phyloP scores from a whole-genome alignment of 768 basidiomycete genomes.

The Paxillus rubicundulus region DNA sequence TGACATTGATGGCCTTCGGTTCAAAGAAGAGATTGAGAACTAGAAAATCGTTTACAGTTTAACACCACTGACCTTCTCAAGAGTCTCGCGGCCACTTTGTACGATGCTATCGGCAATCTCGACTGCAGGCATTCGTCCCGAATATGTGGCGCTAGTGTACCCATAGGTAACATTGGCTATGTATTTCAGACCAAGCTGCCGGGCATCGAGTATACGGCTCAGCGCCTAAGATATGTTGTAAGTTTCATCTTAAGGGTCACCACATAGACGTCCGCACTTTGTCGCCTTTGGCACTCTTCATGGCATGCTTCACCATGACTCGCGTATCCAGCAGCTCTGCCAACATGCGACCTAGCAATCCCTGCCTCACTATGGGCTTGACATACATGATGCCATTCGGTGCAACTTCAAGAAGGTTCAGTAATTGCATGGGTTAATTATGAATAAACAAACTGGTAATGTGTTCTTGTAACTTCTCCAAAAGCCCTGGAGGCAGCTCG shows the following conservation, averaged over 20 bases:
- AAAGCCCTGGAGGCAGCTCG: slow-evolving; percentile 59
- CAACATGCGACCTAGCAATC: slow-evolving; percentile 88
- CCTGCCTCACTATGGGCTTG: slow-evolving; percentile 78
- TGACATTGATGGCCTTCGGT: slow-evolving; percentile 73
- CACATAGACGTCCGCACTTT: slow-evolving; percentile 49
- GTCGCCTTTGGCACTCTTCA: slow-evolving; percentile 77
- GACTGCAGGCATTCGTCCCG: slow-evolving; percentile 96
- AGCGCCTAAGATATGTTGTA: slow-evolving; percentile 51
- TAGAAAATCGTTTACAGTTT: background rate
- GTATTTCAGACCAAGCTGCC: slow-evolving; percentile 91
- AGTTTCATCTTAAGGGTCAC: slow-evolving; percentile 1
- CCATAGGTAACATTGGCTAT: slow-evolving; percentile 96
- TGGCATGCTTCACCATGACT: slow-evolving; percentile 97
- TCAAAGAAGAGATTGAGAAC: background rate
- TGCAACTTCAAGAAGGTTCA: slow-evolving; percentile 55
- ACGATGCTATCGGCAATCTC: slow-evolving; percentile 99
- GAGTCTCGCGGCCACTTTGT: slow-evolving; percentile 90
- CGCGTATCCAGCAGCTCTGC: slow-evolving; percentile 89
- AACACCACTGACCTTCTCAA: slow-evolving; percentile 70
- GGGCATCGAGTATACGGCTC: slow-evolving; percentile 75
- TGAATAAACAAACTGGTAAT: slow-evolving; percentile 57
- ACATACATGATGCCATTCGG: slow-evolving; percentile 96
- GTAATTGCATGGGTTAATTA: background rate
- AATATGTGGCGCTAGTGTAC: slow-evolving; percentile 91
- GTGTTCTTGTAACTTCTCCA: slow-evolving; percentile 70